Evolutionary conservation across 768 basidiomycete species (phyloP), one percentile per base, ranked within the genome.

Genomic region (Kwoniella pini): DNA sequence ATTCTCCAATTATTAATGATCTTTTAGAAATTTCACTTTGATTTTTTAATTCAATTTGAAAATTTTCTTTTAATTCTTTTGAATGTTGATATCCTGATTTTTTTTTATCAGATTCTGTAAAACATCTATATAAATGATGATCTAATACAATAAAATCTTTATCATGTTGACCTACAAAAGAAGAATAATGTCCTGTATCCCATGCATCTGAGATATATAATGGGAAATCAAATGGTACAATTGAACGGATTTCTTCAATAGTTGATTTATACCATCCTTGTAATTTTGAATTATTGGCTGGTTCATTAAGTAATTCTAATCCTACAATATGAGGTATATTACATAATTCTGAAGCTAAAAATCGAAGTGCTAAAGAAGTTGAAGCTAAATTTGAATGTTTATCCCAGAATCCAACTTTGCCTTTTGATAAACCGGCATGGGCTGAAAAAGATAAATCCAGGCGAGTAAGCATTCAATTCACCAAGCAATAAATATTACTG

Each of bases 111-210:
- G 79, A 79, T 0, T 74, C 62, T 0, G 88, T 88, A 75, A 90
- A 90, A 76, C 88, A 90, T 24, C 90, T 84, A 70, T 91, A 92
- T 21, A 91, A 82, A 70, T 91, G 90, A 65, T 90, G 88, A 74
- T 92, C 90, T 39, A 91, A 80, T 13, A 87, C 85, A 19, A 86
- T 80, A 27, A 85, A 84, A 64, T 87, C 86, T 0, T 74, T 67
- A 12, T 42, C 40, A 55, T 85, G 79, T 33, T 79, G 75, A 2
- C 82, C 80, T 3, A 86, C 79, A 68, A 83, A 88, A 9, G 81
- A 79, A 15, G 85, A 81, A 65, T 89, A 91, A 54, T 83, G 79
- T 26, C 86, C 83, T 0, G 85, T 82, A 69, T 84, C 81, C 90
- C 90, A 93, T 43, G 86, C 85, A 68, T 93, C 90, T 4, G 84